Conservation (phyloP, 768 basidiomycete genomes). For the Rhizopogon salebrosus region DNA sequence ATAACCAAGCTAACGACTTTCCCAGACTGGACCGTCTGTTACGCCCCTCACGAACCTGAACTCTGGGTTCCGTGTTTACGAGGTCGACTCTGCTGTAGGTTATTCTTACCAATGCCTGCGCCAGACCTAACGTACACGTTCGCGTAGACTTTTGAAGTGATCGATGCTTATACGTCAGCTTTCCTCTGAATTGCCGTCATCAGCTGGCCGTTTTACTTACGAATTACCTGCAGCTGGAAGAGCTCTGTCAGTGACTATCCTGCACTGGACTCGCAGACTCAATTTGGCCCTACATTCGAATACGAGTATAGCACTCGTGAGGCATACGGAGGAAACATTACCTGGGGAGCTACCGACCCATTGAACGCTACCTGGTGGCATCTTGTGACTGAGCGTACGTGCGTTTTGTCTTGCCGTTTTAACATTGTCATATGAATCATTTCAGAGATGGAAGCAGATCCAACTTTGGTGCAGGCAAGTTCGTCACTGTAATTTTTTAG, state of each 20-base stretch:
- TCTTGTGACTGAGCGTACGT: conserved; percentile 64
- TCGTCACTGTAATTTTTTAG: background rate
- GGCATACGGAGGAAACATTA: conserved; percentile 51
- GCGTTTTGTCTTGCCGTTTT: background rate
- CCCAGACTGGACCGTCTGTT: conserved; percentile 62
- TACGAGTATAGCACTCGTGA: conserved; percentile 68
- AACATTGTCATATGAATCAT: background rate
- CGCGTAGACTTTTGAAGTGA: conserved; percentile 67
- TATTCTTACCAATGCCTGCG: background rate
- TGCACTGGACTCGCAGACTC: conserved; percentile 49
- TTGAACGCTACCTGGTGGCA: conserved; percentile 86
- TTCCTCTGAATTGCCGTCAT: background rate
- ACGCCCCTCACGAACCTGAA: conserved; percentile 70
- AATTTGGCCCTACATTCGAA: conserved; percentile 54
- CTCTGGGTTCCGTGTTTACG: conserved; percentile 57
- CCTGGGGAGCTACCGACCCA: conserved; percentile 61
- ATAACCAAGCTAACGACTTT: conserved; percentile 4
- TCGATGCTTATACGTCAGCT: conserved; percentile 73
- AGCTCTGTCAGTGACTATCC: conserved; percentile 56
- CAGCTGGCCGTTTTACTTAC: background rate
- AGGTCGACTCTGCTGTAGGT: conserved; percentile 51
- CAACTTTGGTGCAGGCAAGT: conserved; percentile 53
- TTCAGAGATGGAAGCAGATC: conserved; percentile 53
- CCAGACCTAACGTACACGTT: background rate
- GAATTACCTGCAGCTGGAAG: conserved; percentile 44